These are phyloP conservation scores for Zygnema cylindricum DNA, from an alignment of 139 green algal species.

Conservation along the genomic window DNA sequence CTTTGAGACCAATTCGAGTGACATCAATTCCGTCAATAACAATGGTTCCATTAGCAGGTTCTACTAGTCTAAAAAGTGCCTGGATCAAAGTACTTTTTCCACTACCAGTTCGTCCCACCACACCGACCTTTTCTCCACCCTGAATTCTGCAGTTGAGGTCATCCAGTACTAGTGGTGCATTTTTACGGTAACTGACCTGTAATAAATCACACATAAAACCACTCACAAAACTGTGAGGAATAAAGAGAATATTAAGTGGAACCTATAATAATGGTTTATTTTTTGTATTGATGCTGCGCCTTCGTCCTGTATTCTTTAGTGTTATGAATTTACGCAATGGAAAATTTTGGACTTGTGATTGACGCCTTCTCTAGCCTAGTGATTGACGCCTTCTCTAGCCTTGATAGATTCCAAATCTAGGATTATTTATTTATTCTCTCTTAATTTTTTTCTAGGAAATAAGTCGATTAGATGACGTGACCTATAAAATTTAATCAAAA, in stretches of 20 bases:
- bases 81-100: constrained; percentile 71
- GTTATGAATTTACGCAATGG: too few relatives aligned
- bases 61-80: constrained; percentile 78
- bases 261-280: too few relatives aligned
- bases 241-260: not conserved
- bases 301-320: not conserved
- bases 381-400: too few relatives aligned
- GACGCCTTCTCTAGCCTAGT: too few relatives aligned
- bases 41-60: constrained; percentile 72
- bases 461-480: too few relatives aligned
- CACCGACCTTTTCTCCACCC: constrained; percentile 74
- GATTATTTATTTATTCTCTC: too few relatives aligned
- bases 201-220: not conserved
- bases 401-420: too few relatives aligned
- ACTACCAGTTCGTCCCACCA: constrained; percentile 76
- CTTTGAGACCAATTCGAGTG: constrained; percentile 72
- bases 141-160: constrained; percentile 50
- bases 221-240: not conserved
- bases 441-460: too few relatives aligned
- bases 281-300: not conserved
- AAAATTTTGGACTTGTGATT: too few relatives aligned
- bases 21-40: constrained; percentile 88
- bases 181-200: constrained; percentile 72
- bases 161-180: constrained; percentile 79
- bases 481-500: too few relatives aligned